Percentiles rank a stretch among this genome's conserved stretches.
These are phyloP conservation scores for Dovyalis caffra DNA, from an alignment of 345 rosid genomes.

Conservation along the genomic window DNA sequence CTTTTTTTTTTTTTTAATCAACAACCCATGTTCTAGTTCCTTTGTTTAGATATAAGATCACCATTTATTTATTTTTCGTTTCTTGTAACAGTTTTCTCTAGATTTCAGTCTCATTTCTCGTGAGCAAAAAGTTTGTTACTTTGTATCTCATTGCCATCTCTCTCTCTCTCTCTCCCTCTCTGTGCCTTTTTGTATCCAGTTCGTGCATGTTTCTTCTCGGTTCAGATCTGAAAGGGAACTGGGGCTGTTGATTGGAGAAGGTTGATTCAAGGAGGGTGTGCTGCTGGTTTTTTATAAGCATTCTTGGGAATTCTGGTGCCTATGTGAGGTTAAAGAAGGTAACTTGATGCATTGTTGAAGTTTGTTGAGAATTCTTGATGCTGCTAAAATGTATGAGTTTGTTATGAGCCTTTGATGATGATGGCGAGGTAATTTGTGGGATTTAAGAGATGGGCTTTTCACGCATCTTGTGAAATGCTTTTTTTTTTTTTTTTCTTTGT, in stretches of 20 bases:
- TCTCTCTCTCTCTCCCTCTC: neutral
- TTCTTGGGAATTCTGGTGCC: slow-evolving; percentile 11
- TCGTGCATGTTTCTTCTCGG: slow-evolving; percentile 2
- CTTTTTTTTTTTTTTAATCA: slow-evolving; percentile 16
- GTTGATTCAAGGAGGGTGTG: slow-evolving; percentile 14
- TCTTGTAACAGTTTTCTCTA: neutral
- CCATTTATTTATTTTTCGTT: slow-evolving; percentile 23
- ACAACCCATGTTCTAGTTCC: slow-evolving; percentile 54
- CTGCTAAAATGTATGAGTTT: neutral
- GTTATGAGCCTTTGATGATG: slow-evolving; percentile 8
- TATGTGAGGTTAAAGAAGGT: slow-evolving; percentile 21
- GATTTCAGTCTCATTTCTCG: slow-evolving; percentile 2
- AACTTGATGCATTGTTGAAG: slow-evolving; percentile 24
- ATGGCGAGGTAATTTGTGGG: slow-evolving; percentile 10
- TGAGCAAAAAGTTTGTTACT: slow-evolving; percentile 15
- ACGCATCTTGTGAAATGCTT: neutral
- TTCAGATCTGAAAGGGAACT: slow-evolving; percentile 33
- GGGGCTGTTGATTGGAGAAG: neutral
- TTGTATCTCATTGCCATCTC: neutral
- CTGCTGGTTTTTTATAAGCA: slow-evolving; percentile 13
- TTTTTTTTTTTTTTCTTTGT: slow-evolving; percentile 3
- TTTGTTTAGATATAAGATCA: slow-evolving; percentile 20
- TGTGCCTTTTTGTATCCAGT: slow-evolving; percentile 1
- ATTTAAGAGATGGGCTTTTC: slow-evolving; percentile 9
- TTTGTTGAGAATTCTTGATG: slow-evolving; percentile 3